Evolutionary conservation across 2,329 filamentous ascomycete species (phyloP).

Genomic region (Amesomyces nigricolor): DNA sequence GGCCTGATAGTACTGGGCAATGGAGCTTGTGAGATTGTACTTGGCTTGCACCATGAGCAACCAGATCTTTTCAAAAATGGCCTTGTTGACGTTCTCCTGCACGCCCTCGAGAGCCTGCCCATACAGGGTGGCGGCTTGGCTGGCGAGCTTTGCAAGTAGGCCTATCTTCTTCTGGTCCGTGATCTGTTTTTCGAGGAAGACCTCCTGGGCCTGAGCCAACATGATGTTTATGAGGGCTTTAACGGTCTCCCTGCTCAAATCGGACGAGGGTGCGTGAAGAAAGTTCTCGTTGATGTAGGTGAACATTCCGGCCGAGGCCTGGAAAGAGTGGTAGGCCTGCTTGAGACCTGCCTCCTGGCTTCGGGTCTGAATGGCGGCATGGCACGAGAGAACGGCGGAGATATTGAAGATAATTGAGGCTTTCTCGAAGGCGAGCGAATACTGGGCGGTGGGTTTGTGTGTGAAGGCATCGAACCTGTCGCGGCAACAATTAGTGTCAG

Average conservation of each 20-base stretch:
- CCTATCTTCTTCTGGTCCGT: constrained; percentile 88
- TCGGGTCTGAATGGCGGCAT: constrained; percentile 87
- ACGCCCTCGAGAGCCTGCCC: constrained; percentile 81
- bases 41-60: constrained; percentile 78
- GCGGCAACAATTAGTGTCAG: constrained; percentile 19
- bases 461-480: constrained; percentile 98
- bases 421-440: constrained; percentile 95
- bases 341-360: constrained; percentile 91
- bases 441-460: constrained; percentile 93
- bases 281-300: constrained; percentile 99
- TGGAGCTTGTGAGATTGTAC: constrained; percentile 71
- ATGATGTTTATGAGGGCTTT: constrained; percentile 90
- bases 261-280: constrained; percentile 91
- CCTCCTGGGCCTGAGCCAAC: constrained; percentile 92
- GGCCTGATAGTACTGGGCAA: constrained; percentile 92
- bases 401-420: constrained; percentile 99
- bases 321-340: constrained; percentile 95
- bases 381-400: constrained; percentile 89
- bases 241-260: constrained; percentile 90
- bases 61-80: constrained; percentile 94
- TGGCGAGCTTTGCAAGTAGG: constrained; percentile 84
- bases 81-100: constrained; percentile 86
- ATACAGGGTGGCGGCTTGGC: constrained; percentile 85
- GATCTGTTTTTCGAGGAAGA: constrained; percentile 95
- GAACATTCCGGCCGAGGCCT: constrained; percentile 98